These are phyloP conservation scores for Parmelia sp. DNA, from an alignment of 495 filamentous ascomycete species.

Conservation along the genomic window DNA sequence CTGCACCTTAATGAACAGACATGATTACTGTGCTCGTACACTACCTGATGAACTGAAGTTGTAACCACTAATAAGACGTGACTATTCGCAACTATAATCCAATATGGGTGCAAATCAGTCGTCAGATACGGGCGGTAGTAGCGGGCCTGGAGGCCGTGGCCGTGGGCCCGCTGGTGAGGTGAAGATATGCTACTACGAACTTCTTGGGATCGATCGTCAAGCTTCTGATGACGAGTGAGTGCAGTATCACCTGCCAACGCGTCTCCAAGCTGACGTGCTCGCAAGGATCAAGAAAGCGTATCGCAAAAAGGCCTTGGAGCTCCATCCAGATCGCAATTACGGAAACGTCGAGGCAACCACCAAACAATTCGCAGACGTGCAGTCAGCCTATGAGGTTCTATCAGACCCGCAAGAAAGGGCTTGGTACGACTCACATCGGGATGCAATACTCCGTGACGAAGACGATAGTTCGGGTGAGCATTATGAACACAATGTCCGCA, in stretches of 20 bases:
- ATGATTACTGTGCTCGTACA: too few species aligned
- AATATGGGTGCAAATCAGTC: conserved; percentile 81
- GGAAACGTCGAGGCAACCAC: conserved; percentile 79
- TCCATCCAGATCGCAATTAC: conserved; percentile 93
- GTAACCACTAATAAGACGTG: neutral
- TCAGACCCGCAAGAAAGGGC: conserved; percentile 92
- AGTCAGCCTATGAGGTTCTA: conserved; percentile 88
- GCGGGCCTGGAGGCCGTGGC: conserved; percentile 8
- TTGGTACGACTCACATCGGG: conserved; percentile 95
- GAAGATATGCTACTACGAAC: conserved; percentile 88
- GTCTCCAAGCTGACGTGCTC: conserved; percentile 7
- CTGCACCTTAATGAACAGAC: too few species aligned
- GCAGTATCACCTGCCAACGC: neutral
- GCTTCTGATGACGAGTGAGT: conserved; percentile 80
- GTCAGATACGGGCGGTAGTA: conserved; percentile 37
- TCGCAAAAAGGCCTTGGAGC: conserved; percentile 77
- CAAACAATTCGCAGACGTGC: conserved; percentile 78
- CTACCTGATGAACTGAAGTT: neutral
- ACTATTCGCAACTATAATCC: neutral
- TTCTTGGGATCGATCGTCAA: conserved; percentile 64
- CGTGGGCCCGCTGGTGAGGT: conserved; percentile 28
- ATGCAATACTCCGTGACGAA: conserved; percentile 66
- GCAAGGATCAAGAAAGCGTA: conserved; percentile 89
- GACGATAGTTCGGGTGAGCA: conserved; percentile 36
- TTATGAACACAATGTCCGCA: conserved; percentile 56